These are phyloP conservation scores for Ascochyta pisi DNA, from an alignment of 2,329 filamentous ascomycete species.

Conservation along the genomic window DNA sequence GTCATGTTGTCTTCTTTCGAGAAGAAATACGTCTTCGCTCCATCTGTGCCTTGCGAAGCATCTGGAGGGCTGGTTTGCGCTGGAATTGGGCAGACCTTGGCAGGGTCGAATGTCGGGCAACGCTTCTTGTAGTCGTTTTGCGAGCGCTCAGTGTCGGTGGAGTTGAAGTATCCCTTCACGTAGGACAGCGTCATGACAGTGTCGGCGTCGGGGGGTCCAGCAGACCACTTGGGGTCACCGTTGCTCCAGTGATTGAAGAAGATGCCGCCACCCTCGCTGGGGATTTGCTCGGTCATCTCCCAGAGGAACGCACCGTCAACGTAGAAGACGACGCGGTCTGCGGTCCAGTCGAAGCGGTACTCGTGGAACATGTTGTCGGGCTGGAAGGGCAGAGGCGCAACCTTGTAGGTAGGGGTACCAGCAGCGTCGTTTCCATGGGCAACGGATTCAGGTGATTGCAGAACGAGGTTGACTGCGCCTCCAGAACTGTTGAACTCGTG, in stretches of 20 bases:
- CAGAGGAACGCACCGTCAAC: conserved; percentile 67
- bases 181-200: conserved; percentile 71
- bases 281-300: conserved; percentile 64
- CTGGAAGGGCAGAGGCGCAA: conserved; percentile 68
- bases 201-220: conserved; percentile 70
- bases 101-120: conserved; percentile 37
- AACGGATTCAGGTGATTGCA: conserved; percentile 70
- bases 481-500: conserved; percentile 65
- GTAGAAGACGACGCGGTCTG: conserved; percentile 70
- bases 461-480: conserved; percentile 74
- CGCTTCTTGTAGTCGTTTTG: conserved; percentile 41
- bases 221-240: conserved; percentile 73
- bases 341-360: conserved; percentile 78
- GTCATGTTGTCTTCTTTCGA: conserved; percentile 33
- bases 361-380: conserved; percentile 73
- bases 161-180: conserved; percentile 82
- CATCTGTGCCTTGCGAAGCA: conserved; percentile 29
- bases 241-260: conserved; percentile 81
- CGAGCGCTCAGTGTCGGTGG: conserved; percentile 53
- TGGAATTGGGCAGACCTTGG: conserved; percentile 45
- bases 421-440: conserved; percentile 68
- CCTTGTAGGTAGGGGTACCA: conserved; percentile 64
- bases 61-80: conserved; percentile 42
- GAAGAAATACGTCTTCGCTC: conserved; percentile 49
- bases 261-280: conserved; percentile 67